These are phyloP conservation scores for Viola pubescens DNA, from an alignment of 441 rosid species.

Conservation along the genomic window DNA sequence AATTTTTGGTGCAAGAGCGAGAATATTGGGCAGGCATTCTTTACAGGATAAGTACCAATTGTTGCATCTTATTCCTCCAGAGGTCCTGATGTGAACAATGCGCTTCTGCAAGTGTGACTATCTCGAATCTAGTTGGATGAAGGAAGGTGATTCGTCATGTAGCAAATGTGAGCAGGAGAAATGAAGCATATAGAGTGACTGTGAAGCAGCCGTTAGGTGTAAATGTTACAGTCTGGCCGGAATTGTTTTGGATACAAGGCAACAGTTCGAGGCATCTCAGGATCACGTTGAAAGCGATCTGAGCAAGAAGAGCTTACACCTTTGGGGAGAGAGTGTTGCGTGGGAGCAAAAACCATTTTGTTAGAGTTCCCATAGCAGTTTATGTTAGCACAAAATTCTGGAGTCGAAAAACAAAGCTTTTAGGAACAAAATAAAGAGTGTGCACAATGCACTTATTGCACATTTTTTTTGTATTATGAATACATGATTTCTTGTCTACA, in stretches of 20 bases:
- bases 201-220: conserved; percentile 34
- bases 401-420: conserved; percentile 2
- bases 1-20: conserved; percentile 50
- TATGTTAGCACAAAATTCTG: conserved; percentile 23
- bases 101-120: conserved; percentile 54
- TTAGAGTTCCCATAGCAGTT: conserved; percentile 45
- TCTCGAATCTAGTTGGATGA: conserved; percentile 45
- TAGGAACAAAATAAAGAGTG: too few species aligned
- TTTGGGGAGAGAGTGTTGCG: conserved; percentile 38
- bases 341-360: conserved; percentile 29
- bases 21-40: conserved; percentile 57
- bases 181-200: conserved; percentile 40
- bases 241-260: conserved; percentile 21
- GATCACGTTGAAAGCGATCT: conserved; percentile 23
- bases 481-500: too few species aligned
- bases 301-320: conserved; percentile 30
- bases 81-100: conserved; percentile 89
- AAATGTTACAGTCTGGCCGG: conserved; percentile 23
- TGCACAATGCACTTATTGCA: too few species aligned
- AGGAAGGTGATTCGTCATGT: conserved; percentile 42
- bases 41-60: conserved; percentile 56
- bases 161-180: conserved; percentile 38
- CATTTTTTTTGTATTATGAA: too few species aligned
- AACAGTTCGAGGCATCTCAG: conserved; percentile 28
- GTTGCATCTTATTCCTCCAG: conserved; percentile 85